phyloP scores from a whole-genome alignment of 176 grass and related monocot genomes.

The Poa annua region DNA sequence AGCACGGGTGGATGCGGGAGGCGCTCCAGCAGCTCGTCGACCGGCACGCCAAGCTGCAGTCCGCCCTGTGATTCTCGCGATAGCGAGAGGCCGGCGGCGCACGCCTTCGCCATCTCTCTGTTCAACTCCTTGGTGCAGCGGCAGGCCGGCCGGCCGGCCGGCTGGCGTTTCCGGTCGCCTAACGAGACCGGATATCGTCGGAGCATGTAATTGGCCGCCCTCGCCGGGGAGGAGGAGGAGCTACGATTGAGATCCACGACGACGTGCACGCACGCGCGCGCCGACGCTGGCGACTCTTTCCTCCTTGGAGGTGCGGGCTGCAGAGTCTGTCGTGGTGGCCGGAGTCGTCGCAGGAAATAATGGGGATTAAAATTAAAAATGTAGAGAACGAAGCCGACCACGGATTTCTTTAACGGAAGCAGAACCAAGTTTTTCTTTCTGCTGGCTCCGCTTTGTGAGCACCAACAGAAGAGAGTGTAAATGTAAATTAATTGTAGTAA shows the following conservation, averaged over 20 bases:
- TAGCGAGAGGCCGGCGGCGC: not conserved
- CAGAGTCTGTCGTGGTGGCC: slow-evolving; percentile 1
- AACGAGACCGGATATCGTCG: not conserved
- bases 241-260: not conserved
- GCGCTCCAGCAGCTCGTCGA: slow-evolving; percentile 71
- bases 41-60: slow-evolving; percentile 44
- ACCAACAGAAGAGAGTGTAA: slow-evolving; percentile 37
- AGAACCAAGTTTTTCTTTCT: slow-evolving; percentile 29
- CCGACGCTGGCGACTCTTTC: slow-evolving; percentile 27
- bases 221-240: slow-evolving; percentile 21
- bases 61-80: slow-evolving; percentile 41
- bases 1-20: slow-evolving; percentile 87
- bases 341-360: slow-evolving; percentile 31
- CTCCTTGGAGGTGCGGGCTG: not conserved
- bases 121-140: slow-evolving; percentile 37
- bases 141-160: slow-evolving; percentile 53
- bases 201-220: slow-evolving; percentile 44
- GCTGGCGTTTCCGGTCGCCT: not conserved
- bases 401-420: not conserved
- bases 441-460: not conserved
- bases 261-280: not conserved
- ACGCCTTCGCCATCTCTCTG: not conserved
- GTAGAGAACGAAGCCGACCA: not conserved
- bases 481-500: slow-evolving; percentile 10
- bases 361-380: not conserved